phyloP scores from a whole-genome alignment of 192 early-diverging fungal genomes.

The Entophlyctis helioformis region DNA sequence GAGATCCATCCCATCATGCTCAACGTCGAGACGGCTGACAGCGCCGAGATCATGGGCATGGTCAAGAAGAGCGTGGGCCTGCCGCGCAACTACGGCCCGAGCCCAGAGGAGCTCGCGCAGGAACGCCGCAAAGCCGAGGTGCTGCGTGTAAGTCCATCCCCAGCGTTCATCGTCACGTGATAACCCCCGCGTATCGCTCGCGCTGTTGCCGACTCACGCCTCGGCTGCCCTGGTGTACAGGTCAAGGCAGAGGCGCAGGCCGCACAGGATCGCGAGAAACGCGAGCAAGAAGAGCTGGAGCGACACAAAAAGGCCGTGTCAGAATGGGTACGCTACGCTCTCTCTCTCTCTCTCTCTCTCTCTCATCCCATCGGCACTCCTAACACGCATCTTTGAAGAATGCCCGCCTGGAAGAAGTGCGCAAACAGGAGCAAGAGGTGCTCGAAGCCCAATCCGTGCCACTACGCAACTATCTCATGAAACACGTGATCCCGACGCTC shows the following conservation, averaged over 20 bases:
- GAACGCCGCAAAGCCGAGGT: conserved; percentile 29
- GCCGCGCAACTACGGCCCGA: conserved; percentile 50
- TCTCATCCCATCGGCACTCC: no score
- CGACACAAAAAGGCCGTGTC: conserved; percentile 37
- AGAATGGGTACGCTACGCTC: conserved; percentile 52
- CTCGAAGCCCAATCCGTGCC: conserved; percentile 48
- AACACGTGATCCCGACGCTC: conserved; percentile 48
- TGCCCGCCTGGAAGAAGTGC: conserved; percentile 40
- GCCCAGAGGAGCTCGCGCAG: conserved; percentile 40
- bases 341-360: no score
- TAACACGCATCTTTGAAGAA: conserved; percentile 14
- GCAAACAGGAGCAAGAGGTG: conserved; percentile 51
- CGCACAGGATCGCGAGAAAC: conserved; percentile 26
- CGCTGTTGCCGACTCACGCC: no score
- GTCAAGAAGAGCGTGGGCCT: conserved; percentile 31
- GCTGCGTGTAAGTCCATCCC: conserved; percentile 11
- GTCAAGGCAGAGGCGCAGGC: conserved; percentile 27
- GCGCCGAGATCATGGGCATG: conserved; percentile 20
- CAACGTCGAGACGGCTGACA: conserved; percentile 17
- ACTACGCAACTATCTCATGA: conserved; percentile 48
- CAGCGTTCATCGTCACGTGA: background rate
- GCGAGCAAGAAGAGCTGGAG: conserved; percentile 43
- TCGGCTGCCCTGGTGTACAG: no score
- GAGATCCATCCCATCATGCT: conserved; percentile 39
- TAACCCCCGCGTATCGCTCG: background rate